phyloP scores from a whole-genome alignment of 306 rosid species.

The Pyrus betulifolia region DNA sequence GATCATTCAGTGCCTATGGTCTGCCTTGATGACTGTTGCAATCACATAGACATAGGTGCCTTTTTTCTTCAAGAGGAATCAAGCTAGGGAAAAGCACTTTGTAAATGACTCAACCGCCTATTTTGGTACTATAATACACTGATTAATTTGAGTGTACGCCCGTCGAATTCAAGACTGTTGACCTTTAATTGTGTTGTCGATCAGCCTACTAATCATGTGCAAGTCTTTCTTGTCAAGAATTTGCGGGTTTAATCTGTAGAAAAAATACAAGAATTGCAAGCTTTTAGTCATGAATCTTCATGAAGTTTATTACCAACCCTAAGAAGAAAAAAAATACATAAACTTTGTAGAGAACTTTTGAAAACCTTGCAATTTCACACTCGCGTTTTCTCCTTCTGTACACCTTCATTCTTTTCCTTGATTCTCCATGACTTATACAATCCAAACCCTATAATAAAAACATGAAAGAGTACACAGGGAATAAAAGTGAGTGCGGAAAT shows the following conservation, averaged over 20 bases:
- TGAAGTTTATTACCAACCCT: too few relatives aligned
- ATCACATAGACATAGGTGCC: too few relatives aligned
- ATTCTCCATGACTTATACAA: neutral
- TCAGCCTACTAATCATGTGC: too few relatives aligned
- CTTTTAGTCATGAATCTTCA: neutral
- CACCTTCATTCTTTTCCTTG: too few relatives aligned
- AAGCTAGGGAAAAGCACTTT: neutral
- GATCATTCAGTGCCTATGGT: neutral
- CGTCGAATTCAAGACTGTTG: too few relatives aligned
- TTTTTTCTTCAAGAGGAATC: too few relatives aligned
- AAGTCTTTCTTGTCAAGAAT: neutral
- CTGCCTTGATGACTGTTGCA: too few relatives aligned
- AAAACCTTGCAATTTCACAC: neutral
- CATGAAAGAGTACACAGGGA: neutral
- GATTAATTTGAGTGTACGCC: too few relatives aligned
- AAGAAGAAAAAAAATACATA: too few relatives aligned
- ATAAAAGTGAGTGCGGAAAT: neutral
- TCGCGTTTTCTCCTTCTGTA: too few relatives aligned
- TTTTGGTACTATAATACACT: too few relatives aligned
- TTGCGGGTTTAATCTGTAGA: neutral
- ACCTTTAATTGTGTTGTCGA: too few relatives aligned
- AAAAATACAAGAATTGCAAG: neutral
- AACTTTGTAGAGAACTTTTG: neutral
- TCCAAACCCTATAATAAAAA: neutral
- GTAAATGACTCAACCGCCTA: neutral